Base-by-base conservation (phyloP, 2,329 filamentous ascomycete species). In the Ampelomyces quisqualis region DNA sequence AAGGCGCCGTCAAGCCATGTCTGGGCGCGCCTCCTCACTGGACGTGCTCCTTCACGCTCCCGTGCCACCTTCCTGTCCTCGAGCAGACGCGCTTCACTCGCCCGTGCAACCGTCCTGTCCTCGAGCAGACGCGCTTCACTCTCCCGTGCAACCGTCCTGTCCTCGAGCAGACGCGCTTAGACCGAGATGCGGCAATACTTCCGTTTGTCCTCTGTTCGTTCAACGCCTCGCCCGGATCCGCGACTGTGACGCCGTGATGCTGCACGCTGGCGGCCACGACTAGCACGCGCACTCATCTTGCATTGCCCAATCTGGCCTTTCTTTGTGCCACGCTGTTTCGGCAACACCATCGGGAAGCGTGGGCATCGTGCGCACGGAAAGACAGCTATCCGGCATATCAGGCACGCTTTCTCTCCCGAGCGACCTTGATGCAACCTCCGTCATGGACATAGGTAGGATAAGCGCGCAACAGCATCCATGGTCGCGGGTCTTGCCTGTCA, bases 11-110 rank as follows among this genome's bases (percentile, higher is more conserved):
- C 31, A 21, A 18, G 14, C 15, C 21, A n/a, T n/a, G n/a, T n/a
- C n/a, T n/a, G n/a, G n/a, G n/a, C n/a, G n/a, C n/a, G n/a, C n/a
- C 17, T 28, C 19, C 13, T 23, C 28, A 17, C 21, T 5, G 17
- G 13, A 15, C 20, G 27, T 38, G 24, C 13, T 13, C 24, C 21
- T 17, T 33, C 30, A 17, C 20, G 17, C 21, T 21, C 15, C 36
- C 20, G 34, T 36, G 14, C 34, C 23, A 36, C 34, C 18, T 19
- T 32, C 29, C 18, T 17, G 9, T n/a, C n/a, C n/a, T n/a, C n/a
- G n/a, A n/a, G n/a, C n/a, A n/a, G n/a, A n/a, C n/a, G n/a, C n/a
- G n/a, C n/a, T n/a, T n/a, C n/a, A n/a, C n/a, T n/a, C n/a, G n/a
- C n/a, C n/a, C n/a, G n/a, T n/a, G n/a, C n/a, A n/a, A n/a, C n/a